These are phyloP conservation scores for Bolboschoenus planiculmis DNA, from an alignment of 176 grass and related monocot species.

Conservation along the genomic window DNA sequence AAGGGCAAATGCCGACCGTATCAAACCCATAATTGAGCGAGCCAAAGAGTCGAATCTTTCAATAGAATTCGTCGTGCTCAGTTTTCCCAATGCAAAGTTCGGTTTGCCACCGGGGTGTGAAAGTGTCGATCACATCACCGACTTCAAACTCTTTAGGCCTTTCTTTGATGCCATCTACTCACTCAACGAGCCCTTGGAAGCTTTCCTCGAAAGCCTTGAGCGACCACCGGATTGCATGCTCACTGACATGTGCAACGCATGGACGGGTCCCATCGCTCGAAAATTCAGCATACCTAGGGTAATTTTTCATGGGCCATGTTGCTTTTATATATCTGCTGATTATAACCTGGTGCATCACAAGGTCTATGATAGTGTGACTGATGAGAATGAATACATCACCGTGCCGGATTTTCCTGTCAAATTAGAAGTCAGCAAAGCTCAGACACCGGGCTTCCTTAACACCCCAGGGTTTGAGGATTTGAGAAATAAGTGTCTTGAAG, in stretches of 20 bases:
- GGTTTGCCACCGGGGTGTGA: conserved; percentile 47
- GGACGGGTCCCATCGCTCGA: neutral
- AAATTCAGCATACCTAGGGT: conserved; percentile 11
- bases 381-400: neutral
- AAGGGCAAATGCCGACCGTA: conserved; percentile 27
- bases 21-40: conserved; percentile 29
- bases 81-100: conserved; percentile 28
- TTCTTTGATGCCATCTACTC: conserved; percentile 10
- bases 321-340: neutral
- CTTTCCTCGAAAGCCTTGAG: neutral
- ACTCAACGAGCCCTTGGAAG: conserved; percentile 6
- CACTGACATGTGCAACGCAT: conserved; percentile 11
- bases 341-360: neutral
- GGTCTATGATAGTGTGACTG: neutral
- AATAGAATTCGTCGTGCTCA: conserved; percentile 22
- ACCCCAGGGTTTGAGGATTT: neutral
- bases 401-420: conserved; percentile 5
- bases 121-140: conserved; percentile 32
- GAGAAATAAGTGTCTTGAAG: neutral
- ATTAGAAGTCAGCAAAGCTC: neutral
- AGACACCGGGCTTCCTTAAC: neutral
- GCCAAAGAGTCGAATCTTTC: neutral
- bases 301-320: conserved; percentile 10
- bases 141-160: neutral
- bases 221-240: conserved; percentile 9